Conservation (phyloP, 1,284 basidiomycete species). For the Ceratobasidium sp. region DNA sequence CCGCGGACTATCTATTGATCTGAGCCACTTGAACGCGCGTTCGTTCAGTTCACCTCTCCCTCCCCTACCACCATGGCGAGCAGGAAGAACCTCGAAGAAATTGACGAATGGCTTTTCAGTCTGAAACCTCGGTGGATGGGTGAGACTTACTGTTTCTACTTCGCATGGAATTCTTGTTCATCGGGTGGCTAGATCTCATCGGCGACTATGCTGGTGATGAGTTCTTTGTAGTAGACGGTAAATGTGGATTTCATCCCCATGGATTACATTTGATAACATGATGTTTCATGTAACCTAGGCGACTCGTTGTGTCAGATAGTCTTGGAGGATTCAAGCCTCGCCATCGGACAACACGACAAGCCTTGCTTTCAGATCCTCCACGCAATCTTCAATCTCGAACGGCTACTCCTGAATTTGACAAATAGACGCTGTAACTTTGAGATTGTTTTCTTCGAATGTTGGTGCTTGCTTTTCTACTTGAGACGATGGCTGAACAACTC, state of each 20-base stretch:
- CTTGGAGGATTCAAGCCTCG: constrained; percentile 70
- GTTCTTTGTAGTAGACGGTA: constrained; percentile 76
- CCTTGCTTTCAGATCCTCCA: constrained; percentile 73
- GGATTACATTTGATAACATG: not conserved
- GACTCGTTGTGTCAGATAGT: constrained; percentile 73
- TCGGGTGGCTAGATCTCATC: constrained; percentile 73
- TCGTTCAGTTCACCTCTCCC: too few relatives aligned
- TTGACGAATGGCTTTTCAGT: not conserved
- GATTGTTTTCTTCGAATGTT: constrained; percentile 73
- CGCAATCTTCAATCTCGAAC: constrained; percentile 69
- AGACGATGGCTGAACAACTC: not conserved
- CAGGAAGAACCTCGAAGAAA: not conserved
- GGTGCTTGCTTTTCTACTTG: constrained; percentile 46
- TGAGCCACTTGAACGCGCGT: too few relatives aligned
- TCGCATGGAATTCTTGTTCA: not conserved
- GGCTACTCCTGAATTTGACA: constrained; percentile 64
- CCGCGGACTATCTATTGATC: too few relatives aligned
- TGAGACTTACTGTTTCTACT: not conserved
- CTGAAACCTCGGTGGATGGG: constrained; percentile 17
- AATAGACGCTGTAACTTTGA: constrained; percentile 70
- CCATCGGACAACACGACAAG: constrained; percentile 63
- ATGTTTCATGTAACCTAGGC: constrained; percentile 57
- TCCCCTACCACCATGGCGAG: too few relatives aligned
- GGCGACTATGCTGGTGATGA: constrained; percentile 78
- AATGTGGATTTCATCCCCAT: constrained; percentile 9